Base-by-base conservation (phyloP, 2,329 filamentous ascomycete genomes). In the Xylaria sp. region DNA sequence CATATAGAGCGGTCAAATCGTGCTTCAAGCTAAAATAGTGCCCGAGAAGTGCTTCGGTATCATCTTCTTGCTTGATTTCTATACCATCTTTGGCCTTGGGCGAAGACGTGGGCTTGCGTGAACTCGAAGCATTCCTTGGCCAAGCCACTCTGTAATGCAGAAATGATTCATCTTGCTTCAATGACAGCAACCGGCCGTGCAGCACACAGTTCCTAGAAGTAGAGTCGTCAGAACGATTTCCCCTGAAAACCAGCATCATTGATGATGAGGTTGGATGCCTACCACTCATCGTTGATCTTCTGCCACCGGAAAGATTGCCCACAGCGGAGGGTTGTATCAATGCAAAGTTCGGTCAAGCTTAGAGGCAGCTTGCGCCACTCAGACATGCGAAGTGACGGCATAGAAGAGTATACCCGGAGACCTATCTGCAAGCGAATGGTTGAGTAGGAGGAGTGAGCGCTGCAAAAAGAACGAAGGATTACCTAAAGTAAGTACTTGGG, bases 281-380 rank as follows among this genome's bases (percentile, higher is more conserved):
- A 91, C 95, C 95, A 99, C 81, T 94, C 90, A 74, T 93, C 87
- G 43, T 87, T 85, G 49, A 92, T 86, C 73, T 93, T 93, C 64
- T 89, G 90, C 95, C 95, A 99, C 80, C 94, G 89, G 71, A 99
- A 99, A 0, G 94, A 97, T 76, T 99, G 95, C 3, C 95, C 95
- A 75, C 95, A 99, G 64, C 94, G 89, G 33, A 99, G 81, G 0
- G 93, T 97, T 0, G 94, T 99, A 71, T 97, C 92, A 67, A 99
- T 93, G 74, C 92, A 97, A 3, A 99, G 85, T 74, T 99, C 95
- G 3, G 88, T 86, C 33, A 97, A 79, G 63, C 83, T 90, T 40
- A 97, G 80, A 23, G 95, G 93, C 68, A 99, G 79, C 79, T 91
- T 96, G 67, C 87, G 87, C 95, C 95, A 99, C 74, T 92, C 90